These are phyloP conservation scores for Coemansia sp. DNA, from an alignment of 192 early-diverging fungal genomes.

Conservation along the genomic window DNA sequence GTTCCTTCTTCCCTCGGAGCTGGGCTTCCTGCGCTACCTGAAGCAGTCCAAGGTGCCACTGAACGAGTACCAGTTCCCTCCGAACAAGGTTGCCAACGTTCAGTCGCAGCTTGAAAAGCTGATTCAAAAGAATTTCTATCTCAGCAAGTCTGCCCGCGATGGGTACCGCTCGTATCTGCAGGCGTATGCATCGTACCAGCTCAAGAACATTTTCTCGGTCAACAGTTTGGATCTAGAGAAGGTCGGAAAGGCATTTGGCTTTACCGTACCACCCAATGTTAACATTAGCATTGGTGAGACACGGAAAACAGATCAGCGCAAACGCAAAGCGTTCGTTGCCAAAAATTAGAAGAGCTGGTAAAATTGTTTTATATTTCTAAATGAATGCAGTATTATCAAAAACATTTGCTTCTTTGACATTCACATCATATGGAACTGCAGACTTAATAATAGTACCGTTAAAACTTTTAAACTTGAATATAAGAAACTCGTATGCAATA, in stretches of 20 bases:
- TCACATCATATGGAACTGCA: no score
- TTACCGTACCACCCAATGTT: constrained; percentile 94
- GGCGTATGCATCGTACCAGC: constrained; percentile 91
- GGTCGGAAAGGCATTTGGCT: constrained; percentile 93
- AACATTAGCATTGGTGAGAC: constrained; percentile 56
- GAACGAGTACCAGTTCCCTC: constrained; percentile 99
- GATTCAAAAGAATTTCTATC: constrained; percentile 96
- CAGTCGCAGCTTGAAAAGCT: constrained; percentile 96
- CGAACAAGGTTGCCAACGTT: constrained; percentile 92
- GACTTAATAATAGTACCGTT: no score
- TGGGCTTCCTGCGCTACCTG: constrained; percentile 93
- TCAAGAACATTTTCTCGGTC: constrained; percentile 96
- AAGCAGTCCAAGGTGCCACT: constrained; percentile 98
- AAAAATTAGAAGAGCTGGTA: constrained; percentile 31
- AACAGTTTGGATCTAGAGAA: constrained; percentile 86
- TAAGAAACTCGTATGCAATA: no score
- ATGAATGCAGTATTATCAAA: no score
- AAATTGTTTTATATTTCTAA: no score
- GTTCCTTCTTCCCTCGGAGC: constrained; percentile 90
- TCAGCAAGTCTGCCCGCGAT: constrained; percentile 93
- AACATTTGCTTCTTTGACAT: no score
- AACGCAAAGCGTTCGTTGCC: constrained; percentile 45
- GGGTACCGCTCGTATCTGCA: constrained; percentile 95
- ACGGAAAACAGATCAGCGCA: constrained; percentile 45
- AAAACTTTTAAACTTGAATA: no score